Conservation (phyloP, 805 yeast genomes). For the Ogataea naganishii region DNA sequence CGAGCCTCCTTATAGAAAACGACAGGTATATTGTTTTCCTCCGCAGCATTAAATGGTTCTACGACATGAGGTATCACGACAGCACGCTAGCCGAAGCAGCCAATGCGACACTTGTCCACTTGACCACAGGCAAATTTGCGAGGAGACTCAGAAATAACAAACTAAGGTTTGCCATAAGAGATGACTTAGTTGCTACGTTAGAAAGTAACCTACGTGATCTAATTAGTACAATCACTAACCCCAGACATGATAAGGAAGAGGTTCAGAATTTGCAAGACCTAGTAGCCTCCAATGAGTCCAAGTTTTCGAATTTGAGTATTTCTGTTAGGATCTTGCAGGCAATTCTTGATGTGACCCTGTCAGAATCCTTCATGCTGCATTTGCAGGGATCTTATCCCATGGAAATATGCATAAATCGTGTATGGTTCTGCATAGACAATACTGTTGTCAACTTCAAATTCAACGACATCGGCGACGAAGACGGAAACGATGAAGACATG, state of each 20-base stretch:
- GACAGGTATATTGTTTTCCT: slow-evolving; percentile 12
- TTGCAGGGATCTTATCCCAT: slow-evolving; percentile 12
- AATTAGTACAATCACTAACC: slow-evolving; percentile 18
- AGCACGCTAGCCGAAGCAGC: slow-evolving; percentile 14
- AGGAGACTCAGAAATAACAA: slow-evolving; percentile 15
- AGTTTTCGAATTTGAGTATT: slow-evolving; percentile 17
- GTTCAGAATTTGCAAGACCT: slow-evolving; percentile 10
- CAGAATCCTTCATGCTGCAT: slow-evolving; percentile 11
- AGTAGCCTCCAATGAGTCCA: slow-evolving; percentile 9
- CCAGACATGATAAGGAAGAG: slow-evolving; percentile 4
- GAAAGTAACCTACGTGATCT: slow-evolving; percentile 14
- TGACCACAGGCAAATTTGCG: slow-evolving; percentile 12
- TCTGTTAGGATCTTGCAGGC: slow-evolving; percentile 18
- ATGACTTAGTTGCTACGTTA: slow-evolving; percentile 12
- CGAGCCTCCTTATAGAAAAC: slow-evolving; percentile 16
- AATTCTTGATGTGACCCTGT: slow-evolving; percentile 15
- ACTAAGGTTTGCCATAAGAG: slow-evolving; percentile 13
- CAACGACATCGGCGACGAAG: not conserved
- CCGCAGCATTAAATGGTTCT: slow-evolving; percentile 14
- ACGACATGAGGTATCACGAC: slow-evolving; percentile 16
- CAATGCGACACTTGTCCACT: slow-evolving; percentile 13
- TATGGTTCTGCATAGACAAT: slow-evolving; percentile 26
- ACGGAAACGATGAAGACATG: slow-evolving; percentile 2
- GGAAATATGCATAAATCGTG: slow-evolving; percentile 17
- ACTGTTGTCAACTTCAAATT: slow-evolving; percentile 17